Evolutionary conservation across 176 grass and related monocot species (phyloP).

Genomic region (Metroxylon sagu): DNA sequence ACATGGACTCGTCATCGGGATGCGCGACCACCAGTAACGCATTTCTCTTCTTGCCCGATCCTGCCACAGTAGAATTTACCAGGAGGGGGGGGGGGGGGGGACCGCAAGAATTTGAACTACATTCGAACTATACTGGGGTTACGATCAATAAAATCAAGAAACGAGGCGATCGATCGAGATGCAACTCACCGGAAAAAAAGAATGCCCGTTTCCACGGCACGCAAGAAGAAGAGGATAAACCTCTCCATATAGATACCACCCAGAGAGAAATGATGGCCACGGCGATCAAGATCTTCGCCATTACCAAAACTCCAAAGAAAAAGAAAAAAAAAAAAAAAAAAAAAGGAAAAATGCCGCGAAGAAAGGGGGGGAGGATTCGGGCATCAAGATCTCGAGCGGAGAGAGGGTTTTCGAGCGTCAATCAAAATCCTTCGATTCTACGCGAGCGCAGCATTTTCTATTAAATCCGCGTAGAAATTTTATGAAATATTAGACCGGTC

Average conservation of each 20-base stretch:
- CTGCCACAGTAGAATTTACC: too few species aligned
- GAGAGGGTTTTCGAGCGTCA: too few species aligned
- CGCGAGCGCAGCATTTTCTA: too few species aligned
- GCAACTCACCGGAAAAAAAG: background rate
- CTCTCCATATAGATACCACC: conserved; percentile 28
- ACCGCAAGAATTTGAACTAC: background rate
- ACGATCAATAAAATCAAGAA: background rate
- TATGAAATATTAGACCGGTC: too few species aligned
- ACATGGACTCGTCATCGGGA: conserved; percentile 93
- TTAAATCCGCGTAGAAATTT: too few species aligned
- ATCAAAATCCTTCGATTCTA: too few species aligned
- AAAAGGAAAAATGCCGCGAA: background rate
- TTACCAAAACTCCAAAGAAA: too few species aligned
- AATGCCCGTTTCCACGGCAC: background rate
- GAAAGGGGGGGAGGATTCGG: background rate
- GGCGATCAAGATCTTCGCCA: conserved; percentile 34
- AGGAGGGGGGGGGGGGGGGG: too few species aligned
- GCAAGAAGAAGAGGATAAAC: conserved; percentile 13
- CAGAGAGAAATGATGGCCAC: conserved; percentile 24
- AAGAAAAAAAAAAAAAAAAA: too few species aligned
- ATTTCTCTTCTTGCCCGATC: conserved; percentile 37
- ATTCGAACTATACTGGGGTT: background rate
- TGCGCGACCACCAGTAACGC: conserved; percentile 65
- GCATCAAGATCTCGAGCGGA: too few species aligned
- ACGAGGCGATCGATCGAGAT: background rate